Base-by-base conservation (phyloP, 2,329 filamentous ascomycete genomes). In the Paecilomyces sp. region DNA sequence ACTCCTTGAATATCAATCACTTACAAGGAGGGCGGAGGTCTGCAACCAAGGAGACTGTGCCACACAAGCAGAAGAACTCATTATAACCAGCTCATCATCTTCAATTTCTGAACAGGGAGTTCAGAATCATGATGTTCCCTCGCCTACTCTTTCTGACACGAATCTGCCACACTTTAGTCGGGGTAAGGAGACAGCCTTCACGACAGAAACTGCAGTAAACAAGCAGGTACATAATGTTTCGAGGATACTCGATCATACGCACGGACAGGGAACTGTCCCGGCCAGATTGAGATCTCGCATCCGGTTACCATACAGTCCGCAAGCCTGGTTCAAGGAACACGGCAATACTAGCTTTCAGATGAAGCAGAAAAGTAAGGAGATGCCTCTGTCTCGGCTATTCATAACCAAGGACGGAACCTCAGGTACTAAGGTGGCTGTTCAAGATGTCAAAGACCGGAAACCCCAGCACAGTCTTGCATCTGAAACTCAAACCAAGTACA, bases 71-170 rank as follows among this genome's bases (percentile, higher is more conserved):
- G 15, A 28, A 22, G 22, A 53, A n/a, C 24, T 15, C 15, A n/a
- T 28, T 30, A 12, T 8, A 53, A 53, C 28, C 13, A 15, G 3
- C 25, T 8, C 51, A n/a, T 53, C 24, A 28, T 30, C 24, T 13
- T 53, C 51, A 53, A n/a, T 53, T 11, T 9, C n/a, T 53, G 51
- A 25, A 25, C 13, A 15, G 24, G 11, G 9, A 13, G 1, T 22
- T 30, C 22, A 22, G 22, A 28, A 53, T 6, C 24, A 53, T n/a
- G 3, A 30, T 11, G 51, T 24, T 25, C 24, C 51, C 25, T 71
- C 60, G 55, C 65, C 57, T 53, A 69, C 57, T 56, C 67, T 61
- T 64, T 70, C 64, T 57, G 68, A 66, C 18, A 64, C 66, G 3
- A 67, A 65, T 36, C 67, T 70, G 7, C 64, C 62, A 51, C 61